phyloP scores from a whole-genome alignment of 768 basidiomycete genomes.

The Leccinum subtestaceum region DNA sequence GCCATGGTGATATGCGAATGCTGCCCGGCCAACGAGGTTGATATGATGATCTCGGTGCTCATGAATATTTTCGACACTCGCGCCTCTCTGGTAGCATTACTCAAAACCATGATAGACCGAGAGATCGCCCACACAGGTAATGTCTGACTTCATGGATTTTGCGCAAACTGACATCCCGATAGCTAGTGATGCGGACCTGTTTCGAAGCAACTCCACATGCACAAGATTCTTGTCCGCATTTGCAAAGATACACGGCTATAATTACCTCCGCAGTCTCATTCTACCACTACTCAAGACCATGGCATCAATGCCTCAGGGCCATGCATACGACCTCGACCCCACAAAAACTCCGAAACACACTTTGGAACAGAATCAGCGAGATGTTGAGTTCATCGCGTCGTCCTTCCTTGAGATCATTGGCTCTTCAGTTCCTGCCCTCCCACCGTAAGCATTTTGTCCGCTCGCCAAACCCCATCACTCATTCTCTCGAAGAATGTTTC shows the following conservation, averaged over 20 bases:
- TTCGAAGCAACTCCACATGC: conserved; percentile 84
- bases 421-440: conserved; percentile 65
- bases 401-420: conserved; percentile 75
- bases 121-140: conserved; percentile 79
- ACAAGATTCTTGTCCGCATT: conserved; percentile 86
- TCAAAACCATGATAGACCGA: conserved; percentile 82
- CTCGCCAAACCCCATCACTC: background rate
- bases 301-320: conserved; percentile 65
- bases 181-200: conserved; percentile 81
- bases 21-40: conserved; percentile 75
- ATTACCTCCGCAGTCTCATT: conserved; percentile 80
- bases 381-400: conserved; percentile 69
- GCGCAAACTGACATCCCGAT: conserved; percentile 9
- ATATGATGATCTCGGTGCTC: conserved; percentile 80
- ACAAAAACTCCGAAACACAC: conserved; percentile 55
- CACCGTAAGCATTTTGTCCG: conserved; percentile 53
- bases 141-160: conserved; percentile 4
- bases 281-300: conserved; percentile 76
- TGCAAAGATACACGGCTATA: conserved; percentile 87
- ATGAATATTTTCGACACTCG: conserved; percentile 85
- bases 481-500: conserved; percentile 61
- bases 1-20: conserved; percentile 86
- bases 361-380: conserved; percentile 61
- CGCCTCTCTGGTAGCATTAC: conserved; percentile 62
- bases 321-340: conserved; percentile 79